Base-by-base conservation (phyloP, 495 filamentous ascomycete genomes). In the Aspergillus conjunctus region DNA sequence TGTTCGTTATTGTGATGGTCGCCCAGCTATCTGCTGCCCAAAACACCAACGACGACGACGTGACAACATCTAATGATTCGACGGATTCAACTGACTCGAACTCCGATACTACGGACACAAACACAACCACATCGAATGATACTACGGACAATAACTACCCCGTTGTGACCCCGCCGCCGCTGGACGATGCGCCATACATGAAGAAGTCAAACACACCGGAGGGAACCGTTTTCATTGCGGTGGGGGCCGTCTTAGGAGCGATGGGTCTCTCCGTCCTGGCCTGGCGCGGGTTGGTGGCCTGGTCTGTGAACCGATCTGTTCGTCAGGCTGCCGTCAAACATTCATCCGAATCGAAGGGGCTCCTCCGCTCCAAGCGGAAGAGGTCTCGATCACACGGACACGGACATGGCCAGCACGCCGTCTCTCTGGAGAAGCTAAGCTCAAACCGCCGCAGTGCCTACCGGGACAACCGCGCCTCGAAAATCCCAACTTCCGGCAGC, bases 151-250 rank as follows among this genome's bases (percentile, higher is more conserved):
- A 48, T 48, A 52, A 50, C 61, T 65, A 61, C 22, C 71, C 74
- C n/a, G 61, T 75, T 12, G 71, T 91, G 3, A 82, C 83, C 15
- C 86, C 97, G 39, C 94, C 94, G 4, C 88, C 91, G 11, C 97
- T 90, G 2, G 79, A 84, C 11, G 83, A 87, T 71, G 94, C 94
- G 21, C 94, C 95, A 30, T 98, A 91, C 71, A 97, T 98, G 92
- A 91, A 95, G 67, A 88, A 88, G 68, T 93, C 91, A n/a, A 88
- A 80, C 46, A 82, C 92, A 8, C 94, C 94, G 0, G 91, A 98
- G 75, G 94, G 94, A 17, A 97, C 94, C 22, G 87, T 98, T 33
- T 98, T 98, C 78, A 98, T 98, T 68, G 87, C 83, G 43, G 95
- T 97, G 18, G 94, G 95, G 48, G 91, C 92, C 18, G 87, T 88